phyloP scores from a whole-genome alignment of 176 grass and related monocot genomes.

The Phragmites australis region DNA sequence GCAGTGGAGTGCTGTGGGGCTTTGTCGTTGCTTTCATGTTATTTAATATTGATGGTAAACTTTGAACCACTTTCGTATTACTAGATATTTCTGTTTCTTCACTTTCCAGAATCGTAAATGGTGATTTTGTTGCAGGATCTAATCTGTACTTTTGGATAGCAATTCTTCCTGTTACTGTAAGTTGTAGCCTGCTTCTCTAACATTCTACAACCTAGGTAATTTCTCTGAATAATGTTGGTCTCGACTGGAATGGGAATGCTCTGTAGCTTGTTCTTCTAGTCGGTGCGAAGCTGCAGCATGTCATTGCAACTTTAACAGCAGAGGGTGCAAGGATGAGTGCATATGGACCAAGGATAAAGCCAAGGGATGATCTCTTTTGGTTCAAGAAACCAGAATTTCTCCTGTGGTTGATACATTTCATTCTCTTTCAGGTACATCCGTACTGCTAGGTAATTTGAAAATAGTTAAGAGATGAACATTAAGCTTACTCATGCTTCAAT shows the following conservation, averaged over 20 bases:
- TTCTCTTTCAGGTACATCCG: conserved; percentile 80
- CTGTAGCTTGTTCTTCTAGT: conserved; percentile 91
- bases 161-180: conserved; percentile 82
- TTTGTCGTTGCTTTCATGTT: conserved; percentile 97
- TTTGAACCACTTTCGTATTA: not conserved
- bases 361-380: conserved; percentile 94
- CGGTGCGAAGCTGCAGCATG: conserved; percentile 89
- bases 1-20: conserved; percentile 87
- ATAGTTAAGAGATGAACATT: not conserved
- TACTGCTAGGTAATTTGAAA: conserved; percentile 28
- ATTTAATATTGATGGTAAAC: conserved; percentile 83
- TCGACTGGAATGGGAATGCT: conserved; percentile 25
- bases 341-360: conserved; percentile 65
- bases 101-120: not conserved
- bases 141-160: conserved; percentile 99
- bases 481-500: not conserved
- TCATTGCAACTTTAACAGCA: conserved; percentile 86
- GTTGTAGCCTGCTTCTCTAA: conserved; percentile 22
- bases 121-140: conserved; percentile 65
- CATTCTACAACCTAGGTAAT: not conserved
- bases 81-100: not conserved
- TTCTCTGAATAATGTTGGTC: not conserved
- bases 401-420: conserved; percentile 89
- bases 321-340: conserved; percentile 77
- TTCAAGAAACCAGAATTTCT: conserved; percentile 97